phyloP scores from a whole-genome alignment of 2,329 filamentous ascomycete species.

The Cytospora paraplurivora region DNA sequence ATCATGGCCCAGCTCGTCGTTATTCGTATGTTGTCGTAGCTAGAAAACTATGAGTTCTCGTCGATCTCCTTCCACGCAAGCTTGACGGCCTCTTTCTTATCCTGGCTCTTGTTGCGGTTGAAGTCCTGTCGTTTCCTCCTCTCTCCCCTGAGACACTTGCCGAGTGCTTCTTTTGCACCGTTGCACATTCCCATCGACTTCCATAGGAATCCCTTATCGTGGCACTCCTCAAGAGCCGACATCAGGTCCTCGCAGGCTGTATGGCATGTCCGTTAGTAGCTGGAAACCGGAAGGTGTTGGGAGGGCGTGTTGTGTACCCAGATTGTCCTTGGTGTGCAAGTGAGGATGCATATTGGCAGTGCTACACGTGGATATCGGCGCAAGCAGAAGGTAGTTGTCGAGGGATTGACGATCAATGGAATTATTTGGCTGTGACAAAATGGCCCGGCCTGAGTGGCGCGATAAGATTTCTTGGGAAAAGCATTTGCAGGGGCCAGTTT shows the following conservation, averaged over 20 bases:
- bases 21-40: slow-evolving; percentile 21
- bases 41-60: slow-evolving; percentile 60
- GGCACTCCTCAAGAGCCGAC: slow-evolving; percentile 91
- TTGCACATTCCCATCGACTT: slow-evolving; percentile 92
- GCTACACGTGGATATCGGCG: not conserved
- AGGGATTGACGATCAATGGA: not conserved
- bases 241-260: slow-evolving; percentile 94
- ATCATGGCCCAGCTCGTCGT: not conserved
- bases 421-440: not conserved
- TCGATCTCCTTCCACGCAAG: slow-evolving; percentile 79
- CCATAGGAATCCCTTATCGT: slow-evolving; percentile 87
- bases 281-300: not conserved
- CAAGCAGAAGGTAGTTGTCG: not conserved
- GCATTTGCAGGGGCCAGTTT: not conserved
- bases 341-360: slow-evolving; percentile 87
- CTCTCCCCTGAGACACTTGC: slow-evolving; percentile 80
- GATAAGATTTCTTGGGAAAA: slow-evolving; percentile 18
- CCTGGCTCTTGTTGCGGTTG: slow-evolving; percentile 72
- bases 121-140: slow-evolving; percentile 73
- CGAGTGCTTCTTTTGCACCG: slow-evolving; percentile 79
- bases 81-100: slow-evolving; percentile 74
- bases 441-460: not conserved
- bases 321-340: slow-evolving; percentile 88
- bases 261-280: slow-evolving; percentile 14
- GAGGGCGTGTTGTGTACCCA: slow-evolving; percentile 57